These are phyloP conservation scores for Austroboletus niveus DNA, from an alignment of 1,284 basidiomycete species.

Conservation along the genomic window DNA sequence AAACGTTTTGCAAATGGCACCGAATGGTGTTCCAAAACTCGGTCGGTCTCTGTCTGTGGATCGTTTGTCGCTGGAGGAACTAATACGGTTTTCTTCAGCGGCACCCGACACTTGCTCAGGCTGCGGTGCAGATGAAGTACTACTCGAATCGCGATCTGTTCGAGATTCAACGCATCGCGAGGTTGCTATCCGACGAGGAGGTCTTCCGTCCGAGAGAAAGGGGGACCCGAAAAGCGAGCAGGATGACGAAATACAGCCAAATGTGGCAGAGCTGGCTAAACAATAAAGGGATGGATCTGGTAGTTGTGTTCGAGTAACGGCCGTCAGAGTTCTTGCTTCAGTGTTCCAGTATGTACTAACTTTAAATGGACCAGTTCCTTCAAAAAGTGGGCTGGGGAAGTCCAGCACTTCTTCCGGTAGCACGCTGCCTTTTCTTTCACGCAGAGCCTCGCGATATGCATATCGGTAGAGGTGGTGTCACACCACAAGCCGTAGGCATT, in stretches of 20 bases:
- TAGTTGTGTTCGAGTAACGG: constrained; percentile 24
- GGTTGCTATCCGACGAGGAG: constrained; percentile 32
- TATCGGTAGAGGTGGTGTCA: too few relatives aligned
- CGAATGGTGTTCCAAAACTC: constrained; percentile 37
- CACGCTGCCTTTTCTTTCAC: too few relatives aligned
- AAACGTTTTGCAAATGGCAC: constrained; percentile 42
- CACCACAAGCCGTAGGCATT: too few relatives aligned
- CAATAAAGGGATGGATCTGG: constrained; percentile 22
- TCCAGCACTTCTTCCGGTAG: too few relatives aligned
- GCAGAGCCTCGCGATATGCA: too few relatives aligned
- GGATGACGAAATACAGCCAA: constrained; percentile 25
- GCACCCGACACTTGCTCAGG: constrained; percentile 34
- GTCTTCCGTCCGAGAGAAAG: constrained; percentile 21
- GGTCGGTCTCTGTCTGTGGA: constrained; percentile 24
- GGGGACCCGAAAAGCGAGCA: constrained; percentile 1
- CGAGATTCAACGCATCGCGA: constrained; percentile 40
- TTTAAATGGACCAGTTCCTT: too few relatives aligned
- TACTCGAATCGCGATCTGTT: constrained; percentile 37
- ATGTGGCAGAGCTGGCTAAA: constrained; percentile 39
- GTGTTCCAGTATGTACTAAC: neutral
- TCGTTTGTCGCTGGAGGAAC: neutral
- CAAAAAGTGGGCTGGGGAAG: too few relatives aligned
- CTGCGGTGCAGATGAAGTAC: constrained; percentile 29
- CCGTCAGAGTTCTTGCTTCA: too few relatives aligned
- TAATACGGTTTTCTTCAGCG: constrained; percentile 17